Evolutionary conservation across 352 stramenopile genomes (phyloP).

Genomic region (Phytophthora kernoviae): DNA sequence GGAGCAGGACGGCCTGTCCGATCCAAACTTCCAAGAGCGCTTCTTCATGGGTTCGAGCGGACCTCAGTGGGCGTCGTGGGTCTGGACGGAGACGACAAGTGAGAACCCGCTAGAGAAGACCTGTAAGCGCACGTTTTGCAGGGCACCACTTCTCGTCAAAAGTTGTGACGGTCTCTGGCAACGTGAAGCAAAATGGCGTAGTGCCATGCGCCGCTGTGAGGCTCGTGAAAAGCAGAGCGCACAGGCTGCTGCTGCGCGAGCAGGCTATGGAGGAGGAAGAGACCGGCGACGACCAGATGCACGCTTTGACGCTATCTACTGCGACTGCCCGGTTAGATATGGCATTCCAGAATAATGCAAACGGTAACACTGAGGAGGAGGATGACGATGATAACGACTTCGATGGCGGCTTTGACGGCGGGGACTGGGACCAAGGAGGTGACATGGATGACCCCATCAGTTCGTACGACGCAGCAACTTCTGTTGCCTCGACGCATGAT

Average conservation of each 20-base stretch:
- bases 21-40: slow-evolving; percentile 65
- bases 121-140: slow-evolving; percentile 70
- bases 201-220: slow-evolving; percentile 48
- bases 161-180: slow-evolving; percentile 64
- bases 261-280: slow-evolving; percentile 73
- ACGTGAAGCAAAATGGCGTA: slow-evolving; percentile 72
- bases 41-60: slow-evolving; percentile 58
- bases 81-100: slow-evolving; percentile 60
- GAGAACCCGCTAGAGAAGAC: slow-evolving; percentile 59
- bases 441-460: slow-evolving; percentile 31
- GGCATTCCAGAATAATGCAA: slow-evolving; percentile 36
- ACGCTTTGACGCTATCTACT: slow-evolving; percentile 44
- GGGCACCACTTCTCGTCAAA: slow-evolving; percentile 51
- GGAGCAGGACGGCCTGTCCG: slow-evolving; percentile 56
- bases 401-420: slow-evolving; percentile 34
- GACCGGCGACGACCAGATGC: slow-evolving; percentile 36
- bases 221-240: slow-evolving; percentile 64
- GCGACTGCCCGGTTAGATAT: slow-evolving; percentile 46
- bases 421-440: slow-evolving; percentile 35
- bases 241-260: slow-evolving; percentile 69
- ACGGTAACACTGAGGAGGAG: slow-evolving; percentile 30
- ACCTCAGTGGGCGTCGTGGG: slow-evolving; percentile 74
- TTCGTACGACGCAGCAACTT: slow-evolving; percentile 14
- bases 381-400: slow-evolving; percentile 44
- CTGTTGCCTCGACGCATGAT: slow-evolving; percentile 12